Evolutionary conservation across 2,329 filamentous ascomycete genomes (phyloP), one percentile per base, ranked within the genome.

Genomic region (Ophiosphaerella korrae): DNA sequence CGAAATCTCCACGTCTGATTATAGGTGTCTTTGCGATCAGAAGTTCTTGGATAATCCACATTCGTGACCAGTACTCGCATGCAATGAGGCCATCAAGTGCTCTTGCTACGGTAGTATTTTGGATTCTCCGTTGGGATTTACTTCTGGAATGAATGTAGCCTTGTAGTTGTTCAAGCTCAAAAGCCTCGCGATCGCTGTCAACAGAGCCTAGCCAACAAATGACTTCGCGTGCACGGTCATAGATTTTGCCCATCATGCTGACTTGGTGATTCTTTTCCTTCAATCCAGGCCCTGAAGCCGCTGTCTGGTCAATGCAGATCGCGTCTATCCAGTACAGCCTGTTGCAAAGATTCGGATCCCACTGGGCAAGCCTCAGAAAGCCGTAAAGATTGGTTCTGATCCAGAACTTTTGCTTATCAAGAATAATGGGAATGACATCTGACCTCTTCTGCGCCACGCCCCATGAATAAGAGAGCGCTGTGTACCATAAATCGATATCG

Each of bases 381-480:
- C 38, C 33, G 33, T 52, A 40, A 7, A 58, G 52, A 37, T 50
- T 58, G n/a, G 31, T 34, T 5, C 48, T n/a, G 33, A 55, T 41
- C 13, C 42, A 47, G 26, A 56, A 48, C 11, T 45, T 36, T 9
- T 38, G 36, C 4, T 44, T 42, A 7, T 55, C 42, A 5, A 58
- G 40, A 6, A 35, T 11, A 14, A 55, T 53, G 13, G 7, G 34
- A 3, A 24, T 18, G 13, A 35, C 14, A 42, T 48, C 11, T 38
- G 43, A 16, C 29, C 50, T 58, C 62, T 56, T 6, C 49, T 48
- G 0, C 53, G 37, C 32, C 65, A 55, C 0, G 7, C 70, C 68
- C 70, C 68, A 70, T 2, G 62, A 55, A 48, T 73, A 72, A 0
- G 69, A 73, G 3, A 73, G 32, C 7, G 68, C 66, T 21, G 58